A percentile compares a stretch with the other conserved stretches of the same genome.
Conservation (phyloP, 257 asterid species). For the Hygrophila difformis region DNA sequence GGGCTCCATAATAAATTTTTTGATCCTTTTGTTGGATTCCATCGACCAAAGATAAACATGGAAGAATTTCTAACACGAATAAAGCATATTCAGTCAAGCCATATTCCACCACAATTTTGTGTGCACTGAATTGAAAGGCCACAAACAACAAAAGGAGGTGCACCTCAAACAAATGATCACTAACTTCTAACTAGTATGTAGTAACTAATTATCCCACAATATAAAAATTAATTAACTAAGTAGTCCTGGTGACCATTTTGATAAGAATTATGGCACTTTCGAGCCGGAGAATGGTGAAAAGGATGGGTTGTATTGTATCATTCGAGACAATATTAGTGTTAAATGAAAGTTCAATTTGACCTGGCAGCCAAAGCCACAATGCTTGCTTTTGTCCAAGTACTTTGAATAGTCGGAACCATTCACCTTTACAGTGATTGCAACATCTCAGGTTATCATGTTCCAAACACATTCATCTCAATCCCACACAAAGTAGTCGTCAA, state of each 20-base stretch:
- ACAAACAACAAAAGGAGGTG: not conserved
- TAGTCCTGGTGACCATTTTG: constrained; percentile 10
- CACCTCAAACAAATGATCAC: not conserved
- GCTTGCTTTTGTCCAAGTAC: constrained; percentile 27
- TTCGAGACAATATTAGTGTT: constrained; percentile 10
- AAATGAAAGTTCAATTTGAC: constrained; percentile 21
- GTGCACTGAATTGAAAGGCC: not conserved
- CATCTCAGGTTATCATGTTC: constrained; percentile 21
- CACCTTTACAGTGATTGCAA: constrained; percentile 33
- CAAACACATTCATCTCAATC: too few relatives aligned
- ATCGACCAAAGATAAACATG: too few relatives aligned
- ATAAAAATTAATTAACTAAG: too few relatives aligned
- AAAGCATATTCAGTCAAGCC: too few relatives aligned
- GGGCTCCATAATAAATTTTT: too few relatives aligned
- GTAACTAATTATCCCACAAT: too few relatives aligned
- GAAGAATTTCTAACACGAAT: too few relatives aligned
- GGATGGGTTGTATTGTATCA: constrained; percentile 6
- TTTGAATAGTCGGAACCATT: constrained; percentile 33
- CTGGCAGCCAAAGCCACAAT: constrained; percentile 1
- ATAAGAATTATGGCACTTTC: constrained; percentile 25
- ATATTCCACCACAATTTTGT: too few relatives aligned
- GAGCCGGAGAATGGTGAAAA: constrained; percentile 16
- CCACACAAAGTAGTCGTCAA: constrained; percentile 6
- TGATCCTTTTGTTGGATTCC: too few relatives aligned
- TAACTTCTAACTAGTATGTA: too few relatives aligned